These are phyloP conservation scores for Pleoardoris graminearum DNA, from an alignment of 2,329 filamentous ascomycete species.

Conservation along the genomic window DNA sequence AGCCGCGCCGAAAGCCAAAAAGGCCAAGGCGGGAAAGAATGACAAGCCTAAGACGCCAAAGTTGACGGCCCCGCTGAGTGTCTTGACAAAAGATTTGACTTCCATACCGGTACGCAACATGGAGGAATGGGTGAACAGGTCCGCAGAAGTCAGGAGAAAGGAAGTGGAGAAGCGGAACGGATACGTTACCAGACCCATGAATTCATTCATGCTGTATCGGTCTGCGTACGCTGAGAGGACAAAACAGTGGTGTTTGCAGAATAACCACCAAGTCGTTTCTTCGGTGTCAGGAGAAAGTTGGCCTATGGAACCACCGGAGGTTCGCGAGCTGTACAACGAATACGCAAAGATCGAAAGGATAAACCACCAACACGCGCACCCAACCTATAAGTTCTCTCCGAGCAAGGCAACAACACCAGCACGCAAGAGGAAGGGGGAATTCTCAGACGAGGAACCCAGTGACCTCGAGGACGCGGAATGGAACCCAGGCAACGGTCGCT, in stretches of 20 bases:
- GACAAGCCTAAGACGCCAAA: conserved; percentile 56
- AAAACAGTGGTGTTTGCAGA: conserved; percentile 77
- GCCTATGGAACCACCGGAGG: conserved; percentile 73
- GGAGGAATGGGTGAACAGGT: conserved; percentile 74
- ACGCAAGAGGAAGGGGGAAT: conserved; percentile 54
- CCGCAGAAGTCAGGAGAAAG: conserved; percentile 64
- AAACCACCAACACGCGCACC: conserved; percentile 84
- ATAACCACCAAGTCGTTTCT: conserved; percentile 93
- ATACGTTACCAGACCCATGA: conserved; percentile 90
- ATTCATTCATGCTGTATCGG: conserved; percentile 97
- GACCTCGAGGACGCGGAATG: conserved; percentile 49
- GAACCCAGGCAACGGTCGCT: conserved; percentile 34
- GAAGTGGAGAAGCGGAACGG: conserved; percentile 74
- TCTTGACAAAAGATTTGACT: conserved; percentile 66
- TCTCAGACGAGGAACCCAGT: conserved; percentile 45
- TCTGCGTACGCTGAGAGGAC: conserved; percentile 88
- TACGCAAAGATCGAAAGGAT: conserved; percentile 79
- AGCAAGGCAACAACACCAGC: conserved; percentile 62
- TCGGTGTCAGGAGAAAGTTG: conserved; percentile 85
- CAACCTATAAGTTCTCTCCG: conserved; percentile 91
- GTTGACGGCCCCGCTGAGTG: conserved; percentile 69
- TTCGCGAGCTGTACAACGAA: conserved; percentile 75
- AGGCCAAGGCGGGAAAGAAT: conserved; percentile 49
- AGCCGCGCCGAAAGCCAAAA: conserved; percentile 45
- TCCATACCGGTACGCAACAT: conserved; percentile 74